These are phyloP conservation scores for Boletus speciosus DNA, from an alignment of 768 basidiomycete genomes.

Conservation along the genomic window DNA sequence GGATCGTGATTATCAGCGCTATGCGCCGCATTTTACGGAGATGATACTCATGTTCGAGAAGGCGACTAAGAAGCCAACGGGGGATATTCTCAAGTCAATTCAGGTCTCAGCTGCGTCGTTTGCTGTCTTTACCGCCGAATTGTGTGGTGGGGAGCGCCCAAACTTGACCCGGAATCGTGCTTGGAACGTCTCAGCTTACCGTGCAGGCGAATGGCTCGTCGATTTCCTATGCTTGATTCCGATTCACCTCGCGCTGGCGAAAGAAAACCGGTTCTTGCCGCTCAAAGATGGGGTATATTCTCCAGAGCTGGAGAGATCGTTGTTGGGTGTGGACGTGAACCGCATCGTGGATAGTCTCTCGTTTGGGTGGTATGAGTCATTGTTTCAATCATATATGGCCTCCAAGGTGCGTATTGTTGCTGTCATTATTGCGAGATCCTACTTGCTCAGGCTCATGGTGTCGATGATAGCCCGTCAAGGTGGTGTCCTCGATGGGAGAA, in stretches of 20 bases:
- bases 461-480: constrained; percentile 49
- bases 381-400: constrained; percentile 61
- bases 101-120: constrained; percentile 33
- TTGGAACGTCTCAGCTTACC: constrained; percentile 38
- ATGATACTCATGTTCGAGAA: constrained; percentile 47
- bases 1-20: constrained; percentile 34
- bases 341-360: constrained; percentile 54
- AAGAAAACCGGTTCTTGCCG: constrained; percentile 59
- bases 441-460: neutral
- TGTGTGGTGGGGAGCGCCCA: neutral
- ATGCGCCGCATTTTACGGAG: constrained; percentile 41
- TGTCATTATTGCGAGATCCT: rapidly evolving
- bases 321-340: constrained; percentile 57
- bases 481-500: constrained; percentile 68
- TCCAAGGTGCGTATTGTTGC: constrained; percentile 37
- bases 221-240: constrained; percentile 61
- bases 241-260: constrained; percentile 58
- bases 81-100: constrained; percentile 40
- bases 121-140: constrained; percentile 21
- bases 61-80: constrained; percentile 50
- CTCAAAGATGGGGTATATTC: constrained; percentile 57
- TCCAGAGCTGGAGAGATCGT: constrained; percentile 43
- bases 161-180: neutral
- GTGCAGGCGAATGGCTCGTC: constrained; percentile 59
- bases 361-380: constrained; percentile 63